Evolutionary conservation across 129 eudicot species (phyloP), one percentile per base, ranked within the genome.

Genomic region (Pittosporum tobira): DNA sequence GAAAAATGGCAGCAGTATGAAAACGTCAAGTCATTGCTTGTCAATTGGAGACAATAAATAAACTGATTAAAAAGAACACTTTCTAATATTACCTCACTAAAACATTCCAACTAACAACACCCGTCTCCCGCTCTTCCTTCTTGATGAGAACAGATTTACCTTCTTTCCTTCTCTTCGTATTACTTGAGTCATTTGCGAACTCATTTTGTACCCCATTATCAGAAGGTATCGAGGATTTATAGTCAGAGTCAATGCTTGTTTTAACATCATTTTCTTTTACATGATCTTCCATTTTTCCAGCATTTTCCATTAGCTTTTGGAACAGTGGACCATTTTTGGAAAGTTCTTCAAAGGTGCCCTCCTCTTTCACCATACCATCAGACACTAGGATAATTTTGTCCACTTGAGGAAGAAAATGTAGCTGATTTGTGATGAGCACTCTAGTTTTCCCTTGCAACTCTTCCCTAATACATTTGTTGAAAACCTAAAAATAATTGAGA

Each of bases 81-180:
- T 9, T n/a, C n/a, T 23, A 46, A 48, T 38, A 15, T 25, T 75
- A 91, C 95, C 98, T 83, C 74, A 63, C 67, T 50, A 91, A 62
- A 51, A 91, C 94, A 22, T 83, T 69, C 94, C 83, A 80, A 61
- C 98, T 86, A 64, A 91, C 89, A 66, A 86, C 80, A 21, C 98
- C 98, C 6, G 98, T 91, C 70, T 86, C 95, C 50, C 98, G 74
- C 66, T 91, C 98, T 79, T 91, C 98, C 79, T 86, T 84, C 74
- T 76, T 86, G 66, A 91, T 79, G 51, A 91, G 90, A 65, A 86
- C 62, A 59, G 94, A 80, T 73, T 83, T 83, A 16, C 77, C 82
- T 22, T 74, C 87, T 59, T 75, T 79, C 79, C 51, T 76, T 67
- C 69, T 78, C 20, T 59, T 65, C 24, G 70, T 53, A 31, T 53